These are phyloP conservation scores for Hyphopichia homilentoma DNA, from an alignment of 805 yeast species.

Conservation along the genomic window DNA sequence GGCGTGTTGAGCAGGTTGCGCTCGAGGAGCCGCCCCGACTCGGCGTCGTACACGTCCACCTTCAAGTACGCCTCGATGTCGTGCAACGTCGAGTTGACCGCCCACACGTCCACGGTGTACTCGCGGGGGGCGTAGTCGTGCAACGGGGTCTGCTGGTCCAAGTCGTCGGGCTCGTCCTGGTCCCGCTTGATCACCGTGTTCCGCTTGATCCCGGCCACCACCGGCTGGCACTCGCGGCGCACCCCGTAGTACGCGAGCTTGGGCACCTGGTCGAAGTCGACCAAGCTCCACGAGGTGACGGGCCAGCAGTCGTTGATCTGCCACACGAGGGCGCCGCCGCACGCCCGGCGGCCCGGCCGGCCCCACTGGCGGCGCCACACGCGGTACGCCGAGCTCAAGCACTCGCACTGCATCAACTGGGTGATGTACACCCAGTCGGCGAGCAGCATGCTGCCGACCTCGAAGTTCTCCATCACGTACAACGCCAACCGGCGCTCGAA, in stretches of 20 bases:
- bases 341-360: slow-evolving; percentile 25
- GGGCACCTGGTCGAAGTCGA: slow-evolving; percentile 39
- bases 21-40: slow-evolving; percentile 27
- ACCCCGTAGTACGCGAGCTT: slow-evolving; percentile 47
- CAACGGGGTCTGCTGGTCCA: slow-evolving; percentile 10
- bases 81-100: slow-evolving; percentile 25
- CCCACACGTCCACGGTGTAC: slow-evolving; percentile 39
- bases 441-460: slow-evolving; percentile 29
- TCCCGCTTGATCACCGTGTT: slow-evolving; percentile 5
- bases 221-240: slow-evolving; percentile 36
- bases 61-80: slow-evolving; percentile 17
- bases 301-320: slow-evolving; percentile 56
- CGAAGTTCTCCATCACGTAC: slow-evolving; percentile 45
- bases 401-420: slow-evolving; percentile 50
- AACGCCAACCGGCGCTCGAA: slow-evolving; percentile 43
- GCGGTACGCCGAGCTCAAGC: slow-evolving; percentile 43
- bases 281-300: slow-evolving; percentile 46
- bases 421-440: slow-evolving; percentile 48
- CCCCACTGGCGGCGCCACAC: slow-evolving; percentile 48
- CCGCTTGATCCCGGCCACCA: slow-evolving; percentile 33
- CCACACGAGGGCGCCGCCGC: slow-evolving; percentile 51
- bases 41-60: slow-evolving; percentile 26
- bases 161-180: slow-evolving; percentile 5
- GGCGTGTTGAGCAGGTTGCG: no score
- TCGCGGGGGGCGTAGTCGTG: slow-evolving; percentile 22